Evolutionary conservation across 495 filamentous ascomycete species (phyloP).

Genomic region (Penicillium bovifimosum): DNA sequence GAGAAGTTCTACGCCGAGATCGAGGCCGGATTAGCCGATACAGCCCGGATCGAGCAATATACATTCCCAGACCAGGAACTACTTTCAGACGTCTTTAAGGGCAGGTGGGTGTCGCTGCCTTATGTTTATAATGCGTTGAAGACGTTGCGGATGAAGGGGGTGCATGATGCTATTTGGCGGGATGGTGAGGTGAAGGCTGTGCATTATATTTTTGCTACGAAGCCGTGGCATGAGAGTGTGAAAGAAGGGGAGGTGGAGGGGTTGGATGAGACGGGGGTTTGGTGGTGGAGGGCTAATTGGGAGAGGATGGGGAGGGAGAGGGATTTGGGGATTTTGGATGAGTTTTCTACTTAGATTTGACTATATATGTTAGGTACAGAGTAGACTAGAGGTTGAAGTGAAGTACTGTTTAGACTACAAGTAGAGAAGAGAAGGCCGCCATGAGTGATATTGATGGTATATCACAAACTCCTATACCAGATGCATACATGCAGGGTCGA

Average conservation of each 20-base stretch:
- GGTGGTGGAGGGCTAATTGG: constrained; percentile 60
- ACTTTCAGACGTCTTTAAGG: constrained; percentile 57
- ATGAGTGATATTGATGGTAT: background rate
- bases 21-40: constrained; percentile 22
- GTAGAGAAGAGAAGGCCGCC: background rate
- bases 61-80: constrained; percentile 73
- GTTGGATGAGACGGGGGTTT: constrained; percentile 37
- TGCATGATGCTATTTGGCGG: constrained; percentile 67
- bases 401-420: too few species aligned
- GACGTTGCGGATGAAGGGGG: constrained; percentile 59
- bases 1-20: constrained; percentile 51
- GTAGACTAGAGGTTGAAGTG: too few species aligned
- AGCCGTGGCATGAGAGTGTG: constrained; percentile 67
- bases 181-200: constrained; percentile 70
- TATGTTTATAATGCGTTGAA: constrained; percentile 81
- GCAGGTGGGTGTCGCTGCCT: constrained; percentile 65
- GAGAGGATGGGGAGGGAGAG: constrained; percentile 49
- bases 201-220: constrained; percentile 69
- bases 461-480: background rate
- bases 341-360: background rate
- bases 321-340: constrained; percentile 22
- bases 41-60: constrained; percentile 41
- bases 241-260: constrained; percentile 15
- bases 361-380: background rate
- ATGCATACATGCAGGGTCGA: constrained; percentile 8